phyloP scores from a whole-genome alignment of 2,329 filamentous ascomycete genomes.

The Arachnopeziza araneosa region DNA sequence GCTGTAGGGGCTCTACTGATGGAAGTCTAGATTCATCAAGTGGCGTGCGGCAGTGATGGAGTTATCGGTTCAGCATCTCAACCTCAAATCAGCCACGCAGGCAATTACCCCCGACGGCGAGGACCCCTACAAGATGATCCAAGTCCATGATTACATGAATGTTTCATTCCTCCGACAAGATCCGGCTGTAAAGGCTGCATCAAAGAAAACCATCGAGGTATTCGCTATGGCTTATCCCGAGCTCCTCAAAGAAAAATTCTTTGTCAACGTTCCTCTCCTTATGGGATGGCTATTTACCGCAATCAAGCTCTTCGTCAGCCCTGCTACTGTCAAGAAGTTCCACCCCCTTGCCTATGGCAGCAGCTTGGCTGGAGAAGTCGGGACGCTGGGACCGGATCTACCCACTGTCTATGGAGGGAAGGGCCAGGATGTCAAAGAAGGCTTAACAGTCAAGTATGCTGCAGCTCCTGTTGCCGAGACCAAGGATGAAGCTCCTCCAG shows the following conservation, averaged over 20 bases:
- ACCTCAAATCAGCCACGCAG: constrained; percentile 61
- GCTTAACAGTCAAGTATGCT: constrained; percentile 29
- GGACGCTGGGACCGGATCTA: constrained; percentile 55
- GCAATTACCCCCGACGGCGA: constrained; percentile 56
- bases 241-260: constrained; percentile 86
- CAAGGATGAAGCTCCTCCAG: background rate
- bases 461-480: background rate
- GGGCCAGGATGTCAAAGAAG: constrained; percentile 39
- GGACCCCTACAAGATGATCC: constrained; percentile 86
- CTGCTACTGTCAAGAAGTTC: constrained; percentile 73
- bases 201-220: constrained; percentile 73
- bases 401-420: constrained; percentile 77
- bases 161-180: constrained; percentile 84
- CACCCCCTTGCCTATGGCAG: constrained; percentile 71
- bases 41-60: constrained; percentile 94
- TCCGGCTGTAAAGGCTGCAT: constrained; percentile 67
- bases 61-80: constrained; percentile 68
- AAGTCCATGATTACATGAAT: constrained; percentile 89
- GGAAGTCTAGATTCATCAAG: constrained; percentile 63
- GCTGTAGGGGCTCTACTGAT: background rate
- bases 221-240: constrained; percentile 85
- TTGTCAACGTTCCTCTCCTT: constrained; percentile 81
- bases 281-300: constrained; percentile 83
- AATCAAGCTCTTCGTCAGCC: constrained; percentile 69
- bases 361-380: constrained; percentile 57